A percentile compares a stretch with the other conserved stretches of the same genome.
Conservation (phyloP, 1,284 basidiomycete genomes). For the Gastroboletus turbinatus region DNA sequence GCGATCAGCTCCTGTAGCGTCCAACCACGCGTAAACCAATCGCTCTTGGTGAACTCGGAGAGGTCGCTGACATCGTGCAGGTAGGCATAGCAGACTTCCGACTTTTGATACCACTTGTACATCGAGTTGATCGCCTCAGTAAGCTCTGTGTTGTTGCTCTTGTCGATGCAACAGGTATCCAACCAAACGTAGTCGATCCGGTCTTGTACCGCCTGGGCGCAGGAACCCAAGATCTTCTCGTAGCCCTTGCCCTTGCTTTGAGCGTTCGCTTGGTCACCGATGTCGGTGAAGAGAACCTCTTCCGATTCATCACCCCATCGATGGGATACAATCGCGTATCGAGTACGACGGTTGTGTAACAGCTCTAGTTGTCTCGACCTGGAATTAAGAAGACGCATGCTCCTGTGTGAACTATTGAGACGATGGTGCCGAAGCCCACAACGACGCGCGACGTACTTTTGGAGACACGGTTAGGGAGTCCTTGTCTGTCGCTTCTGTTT, state of each 20-base stretch:
- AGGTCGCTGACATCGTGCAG: conserved; percentile 24
- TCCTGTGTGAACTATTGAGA: conserved; percentile 6
- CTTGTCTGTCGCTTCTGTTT: not conserved
- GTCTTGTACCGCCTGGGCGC: conserved; percentile 17
- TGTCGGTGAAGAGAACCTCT: conserved; percentile 29
- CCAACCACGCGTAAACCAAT: conserved; percentile 34
- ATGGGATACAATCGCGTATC: conserved; percentile 30
- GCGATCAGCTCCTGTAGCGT: conserved; percentile 32
- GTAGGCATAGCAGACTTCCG: conserved; percentile 29
- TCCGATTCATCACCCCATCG: conserved; percentile 20
- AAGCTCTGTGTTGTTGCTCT: conserved; percentile 22
- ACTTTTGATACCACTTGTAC: conserved; percentile 29
- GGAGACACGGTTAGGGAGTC: not conserved
- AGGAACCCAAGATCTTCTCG: conserved; percentile 22
- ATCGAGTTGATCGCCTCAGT: conserved; percentile 30
- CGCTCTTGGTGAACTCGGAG: conserved; percentile 19
- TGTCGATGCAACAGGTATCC: conserved; percentile 33
- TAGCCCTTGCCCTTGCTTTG: conserved; percentile 22
- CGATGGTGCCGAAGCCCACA: not conserved
- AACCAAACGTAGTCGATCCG: conserved; percentile 25
- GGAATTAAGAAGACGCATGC: conserved; percentile 45
- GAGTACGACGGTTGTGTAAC: conserved; percentile 1
- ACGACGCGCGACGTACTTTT: conserved; percentile 6
- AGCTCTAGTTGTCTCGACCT: conserved; percentile 18
- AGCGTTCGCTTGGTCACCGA: conserved; percentile 12